phyloP scores from a whole-genome alignment of 495 filamentous ascomycete genomes.

The Daldinia loculata region DNA sequence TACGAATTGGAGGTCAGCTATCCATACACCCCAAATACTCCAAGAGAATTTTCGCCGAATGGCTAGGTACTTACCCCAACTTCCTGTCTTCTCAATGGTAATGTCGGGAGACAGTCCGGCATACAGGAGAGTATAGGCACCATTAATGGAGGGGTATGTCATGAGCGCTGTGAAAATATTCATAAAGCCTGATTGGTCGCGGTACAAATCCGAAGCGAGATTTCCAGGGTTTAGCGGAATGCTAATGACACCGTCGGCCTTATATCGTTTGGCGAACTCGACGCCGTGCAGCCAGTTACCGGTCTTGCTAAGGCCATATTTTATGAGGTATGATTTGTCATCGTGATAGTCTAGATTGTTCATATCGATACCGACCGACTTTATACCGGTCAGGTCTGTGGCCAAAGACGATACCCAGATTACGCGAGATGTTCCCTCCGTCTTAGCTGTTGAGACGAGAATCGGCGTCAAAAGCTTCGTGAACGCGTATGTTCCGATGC shows the following conservation, averaged over 20 bases:
- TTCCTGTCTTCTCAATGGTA: conserved; percentile 41
- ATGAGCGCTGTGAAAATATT: conserved; percentile 40
- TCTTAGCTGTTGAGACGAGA: conserved; percentile 40
- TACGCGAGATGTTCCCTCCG: conserved; percentile 38
- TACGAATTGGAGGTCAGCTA: background rate
- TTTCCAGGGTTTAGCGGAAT: conserved; percentile 44
- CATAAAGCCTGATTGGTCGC: conserved; percentile 10
- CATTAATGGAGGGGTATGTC: conserved; percentile 45
- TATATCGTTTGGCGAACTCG: conserved; percentile 35
- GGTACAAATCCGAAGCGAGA: conserved; percentile 34
- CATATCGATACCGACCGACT: conserved; percentile 43
- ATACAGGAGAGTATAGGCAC: conserved; percentile 56
- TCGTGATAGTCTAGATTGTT: conserved; percentile 42
- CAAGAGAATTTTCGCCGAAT: background rate
- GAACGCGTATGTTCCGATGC: conserved; percentile 50
- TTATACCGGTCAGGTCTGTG: conserved; percentile 42
- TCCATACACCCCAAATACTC: background rate
- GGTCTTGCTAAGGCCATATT: conserved; percentile 39
- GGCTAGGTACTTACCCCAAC: conserved; percentile 35
- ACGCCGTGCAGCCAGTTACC: conserved; percentile 37
- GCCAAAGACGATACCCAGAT: conserved; percentile 45
- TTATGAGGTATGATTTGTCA: conserved; percentile 19
- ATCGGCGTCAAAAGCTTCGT: conserved; percentile 53
- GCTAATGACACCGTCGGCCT: conserved; percentile 38
- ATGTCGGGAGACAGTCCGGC: conserved; percentile 54